Evolutionary conservation across 164 flowering plant genomes (phyloP).

Genomic region (Pachysandra terminalis): DNA sequence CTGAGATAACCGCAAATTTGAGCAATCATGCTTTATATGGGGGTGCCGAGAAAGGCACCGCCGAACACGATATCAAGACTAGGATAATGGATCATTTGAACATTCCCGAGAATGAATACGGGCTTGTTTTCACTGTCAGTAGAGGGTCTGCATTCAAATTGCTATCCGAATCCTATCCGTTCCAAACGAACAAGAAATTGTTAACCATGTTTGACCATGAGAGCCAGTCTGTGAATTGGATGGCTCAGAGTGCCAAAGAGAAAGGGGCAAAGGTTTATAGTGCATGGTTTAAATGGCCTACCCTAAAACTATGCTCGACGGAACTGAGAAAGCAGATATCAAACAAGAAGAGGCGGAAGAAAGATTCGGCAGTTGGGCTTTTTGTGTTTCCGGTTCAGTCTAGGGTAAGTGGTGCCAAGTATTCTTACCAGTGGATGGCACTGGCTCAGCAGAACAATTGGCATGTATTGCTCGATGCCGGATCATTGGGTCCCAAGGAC

Average conservation of each 20-base stretch:
- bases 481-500: conserved; percentile 94
- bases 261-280: conserved; percentile 71
- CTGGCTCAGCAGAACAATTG: conserved; percentile 92
- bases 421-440: conserved; percentile 97
- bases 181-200: conserved; percentile 74
- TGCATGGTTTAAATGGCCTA: conserved; percentile 87
- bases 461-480: conserved; percentile 95
- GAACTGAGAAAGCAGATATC: conserved; percentile 77
- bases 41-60: conserved; percentile 79
- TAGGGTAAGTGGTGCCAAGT: conserved; percentile 84
- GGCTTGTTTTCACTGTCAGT: conserved; percentile 86
- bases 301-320: conserved; percentile 69
- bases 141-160: conserved; percentile 89
- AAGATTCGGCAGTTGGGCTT: conserved; percentile 73
- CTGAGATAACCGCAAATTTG: conserved; percentile 85
- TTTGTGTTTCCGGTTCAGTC: conserved; percentile 95
- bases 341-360: conserved; percentile 72
- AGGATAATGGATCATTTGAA: conserved; percentile 86
- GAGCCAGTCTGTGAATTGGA: conserved; percentile 77
- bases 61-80: conserved; percentile 75
- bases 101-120: conserved; percentile 88
- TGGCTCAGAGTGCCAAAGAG: conserved; percentile 72
- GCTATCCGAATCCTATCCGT: conserved; percentile 87
- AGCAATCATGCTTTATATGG: conserved; percentile 92
- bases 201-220: conserved; percentile 84